Evolutionary conservation across 768 basidiomycete species (phyloP).

Genomic region (Pleurotus giganteus): DNA sequence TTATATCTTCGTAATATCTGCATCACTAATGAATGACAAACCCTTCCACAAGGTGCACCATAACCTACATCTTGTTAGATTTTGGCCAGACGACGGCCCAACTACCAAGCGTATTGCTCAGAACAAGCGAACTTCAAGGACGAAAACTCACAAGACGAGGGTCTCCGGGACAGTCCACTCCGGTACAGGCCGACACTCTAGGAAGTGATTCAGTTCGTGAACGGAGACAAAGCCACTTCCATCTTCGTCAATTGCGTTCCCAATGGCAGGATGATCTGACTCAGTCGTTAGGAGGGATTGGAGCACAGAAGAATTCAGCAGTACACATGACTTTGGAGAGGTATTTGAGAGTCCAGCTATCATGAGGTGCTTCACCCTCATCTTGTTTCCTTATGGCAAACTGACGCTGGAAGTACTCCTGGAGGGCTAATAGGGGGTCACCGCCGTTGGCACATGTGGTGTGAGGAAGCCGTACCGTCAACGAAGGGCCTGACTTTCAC

Average conservation of each 20-base stretch:
- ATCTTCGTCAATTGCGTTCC: conserved; percentile 20
- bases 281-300: too few relatives aligned
- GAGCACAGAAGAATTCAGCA: too few relatives aligned
- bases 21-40: background rate
- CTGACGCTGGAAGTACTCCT: conserved; percentile 15
- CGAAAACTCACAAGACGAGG: conserved; percentile 2
- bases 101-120: background rate
- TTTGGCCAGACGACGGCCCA: conserved; percentile 8
- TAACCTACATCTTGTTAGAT: background rate
- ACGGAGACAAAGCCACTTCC: conserved; percentile 20
- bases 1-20: conserved; percentile 8
- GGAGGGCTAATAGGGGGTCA: conserved; percentile 11
- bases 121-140: background rate
- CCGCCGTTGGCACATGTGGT: too few relatives aligned
- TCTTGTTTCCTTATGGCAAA: conserved; percentile 11
- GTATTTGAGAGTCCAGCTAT: conserved; percentile 22
- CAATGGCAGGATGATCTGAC: conserved; percentile 18
- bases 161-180: conserved; percentile 10
- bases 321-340: conserved; percentile 22
- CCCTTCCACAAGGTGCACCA: background rate
- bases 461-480: conserved; percentile 17
- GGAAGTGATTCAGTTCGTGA: conserved; percentile 18
- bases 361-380: conserved; percentile 12
- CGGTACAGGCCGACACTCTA: conserved; percentile 4
- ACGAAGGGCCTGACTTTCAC: conserved; percentile 21